phyloP scores from a whole-genome alignment of 2,329 filamentous ascomycete species.

The Pseudogymnoascus sp. region DNA sequence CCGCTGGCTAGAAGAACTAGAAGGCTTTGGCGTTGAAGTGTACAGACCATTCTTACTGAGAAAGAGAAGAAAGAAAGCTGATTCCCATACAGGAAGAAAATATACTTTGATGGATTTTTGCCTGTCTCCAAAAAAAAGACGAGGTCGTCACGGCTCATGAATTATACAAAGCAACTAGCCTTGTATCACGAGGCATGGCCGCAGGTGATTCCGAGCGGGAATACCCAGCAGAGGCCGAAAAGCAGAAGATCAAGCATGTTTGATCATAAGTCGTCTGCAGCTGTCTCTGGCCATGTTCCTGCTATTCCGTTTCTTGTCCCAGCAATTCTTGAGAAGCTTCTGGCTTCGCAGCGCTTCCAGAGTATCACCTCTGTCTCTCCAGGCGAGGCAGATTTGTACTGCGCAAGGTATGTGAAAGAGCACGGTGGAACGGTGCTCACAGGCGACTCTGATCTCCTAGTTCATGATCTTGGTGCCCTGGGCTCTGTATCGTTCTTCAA shows the following conservation, averaged over 20 bases:
- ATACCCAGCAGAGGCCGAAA: conserved; percentile 13
- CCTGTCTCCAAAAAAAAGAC: conserved; percentile 39
- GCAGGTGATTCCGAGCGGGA: conserved; percentile 10
- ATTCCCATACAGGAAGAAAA: conserved; percentile 44
- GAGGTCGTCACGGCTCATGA: conserved; percentile 21
- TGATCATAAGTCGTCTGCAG: conserved; percentile 18
- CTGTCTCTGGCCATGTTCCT: conserved; percentile 29
- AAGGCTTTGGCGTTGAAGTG: conserved; percentile 51
- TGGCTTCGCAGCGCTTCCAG: conserved; percentile 35
- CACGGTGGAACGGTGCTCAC: conserved; percentile 58
- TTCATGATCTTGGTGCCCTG: conserved; percentile 58
- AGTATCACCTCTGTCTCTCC: conserved; percentile 54
- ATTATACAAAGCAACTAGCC: conserved; percentile 21
- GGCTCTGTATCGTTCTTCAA: conserved; percentile 62
- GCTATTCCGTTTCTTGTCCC: conserved; percentile 66
- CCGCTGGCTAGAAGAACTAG: conserved; percentile 56
- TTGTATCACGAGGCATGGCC: conserved; percentile 20
- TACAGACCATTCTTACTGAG: conserved; percentile 31
- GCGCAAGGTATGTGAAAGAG: conserved; percentile 55
- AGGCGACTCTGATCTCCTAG: conserved; percentile 78
- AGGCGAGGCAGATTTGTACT: conserved; percentile 79
- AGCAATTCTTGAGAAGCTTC: conserved; percentile 64
- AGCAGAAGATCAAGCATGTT: conserved; percentile 17
- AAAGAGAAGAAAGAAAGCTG: conserved; percentile 17
- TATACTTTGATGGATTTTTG: conserved; percentile 82